A percentile compares a stretch with the other conserved stretches of the same genome.
These are phyloP conservation scores for Trichoderma atrobrunneum DNA, from an alignment of 2,329 filamentous ascomycete species.

Conservation along the genomic window DNA sequence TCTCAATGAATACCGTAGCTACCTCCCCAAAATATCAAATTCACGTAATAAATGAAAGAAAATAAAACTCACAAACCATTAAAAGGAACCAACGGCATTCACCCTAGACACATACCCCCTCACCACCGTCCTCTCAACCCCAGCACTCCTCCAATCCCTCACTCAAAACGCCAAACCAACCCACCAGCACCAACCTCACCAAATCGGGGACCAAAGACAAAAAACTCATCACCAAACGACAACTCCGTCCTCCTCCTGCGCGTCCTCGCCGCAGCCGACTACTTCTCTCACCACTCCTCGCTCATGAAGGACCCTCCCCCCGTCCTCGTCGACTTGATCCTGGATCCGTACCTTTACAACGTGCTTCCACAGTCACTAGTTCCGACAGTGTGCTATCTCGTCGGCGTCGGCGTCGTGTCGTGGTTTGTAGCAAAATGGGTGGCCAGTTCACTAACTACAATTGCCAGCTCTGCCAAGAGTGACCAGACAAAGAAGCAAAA, in stretches of 20 bases:
- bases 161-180: conserved; percentile 47
- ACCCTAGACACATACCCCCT: conserved; percentile 63
- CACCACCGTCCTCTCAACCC: conserved; percentile 57
- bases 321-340: conserved; percentile 75
- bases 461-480: conserved; percentile 26
- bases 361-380: conserved; percentile 74
- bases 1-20: not conserved
- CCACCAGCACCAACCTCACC: not conserved
- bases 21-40: not conserved
- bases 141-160: conserved; percentile 63
- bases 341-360: conserved; percentile 83
- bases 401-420: conserved; percentile 53
- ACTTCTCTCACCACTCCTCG: conserved; percentile 69
- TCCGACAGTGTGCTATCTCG: conserved; percentile 68
- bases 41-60: not conserved
- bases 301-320: conserved; percentile 74
- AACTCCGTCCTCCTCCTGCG: conserved; percentile 67
- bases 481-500: conserved; percentile 40
- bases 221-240: conserved; percentile 9
- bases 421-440: conserved; percentile 43
- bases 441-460: conserved; percentile 28
- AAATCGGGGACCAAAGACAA: not conserved
- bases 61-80: not conserved
- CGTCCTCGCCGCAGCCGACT: conserved; percentile 76
- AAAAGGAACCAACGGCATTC: conserved; percentile 83